These are phyloP conservation scores for Trichoderma sp. DNA, from an alignment of 2,329 filamentous ascomycete species.

Conservation along the genomic window DNA sequence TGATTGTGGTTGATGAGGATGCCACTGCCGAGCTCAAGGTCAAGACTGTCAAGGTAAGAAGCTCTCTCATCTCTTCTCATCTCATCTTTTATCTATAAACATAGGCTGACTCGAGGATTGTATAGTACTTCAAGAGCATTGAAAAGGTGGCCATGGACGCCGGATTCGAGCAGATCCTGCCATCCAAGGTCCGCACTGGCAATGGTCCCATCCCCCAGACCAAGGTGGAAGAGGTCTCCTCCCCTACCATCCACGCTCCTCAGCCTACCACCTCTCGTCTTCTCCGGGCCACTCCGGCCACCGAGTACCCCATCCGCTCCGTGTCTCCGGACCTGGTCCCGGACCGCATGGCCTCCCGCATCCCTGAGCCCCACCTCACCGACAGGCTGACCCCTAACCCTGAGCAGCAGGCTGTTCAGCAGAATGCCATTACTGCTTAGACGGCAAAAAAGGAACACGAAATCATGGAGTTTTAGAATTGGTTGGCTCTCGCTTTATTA, in stretches of 20 bases:
- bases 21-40: conserved; percentile 70
- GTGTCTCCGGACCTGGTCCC: conserved; percentile 59
- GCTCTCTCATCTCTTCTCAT: neutral
- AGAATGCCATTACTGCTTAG: conserved; percentile 24
- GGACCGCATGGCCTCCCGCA: conserved; percentile 59
- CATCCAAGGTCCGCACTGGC: conserved; percentile 54
- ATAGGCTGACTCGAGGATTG: neutral
- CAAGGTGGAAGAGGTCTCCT: conserved; percentile 43
- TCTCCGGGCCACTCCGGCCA: conserved; percentile 52
- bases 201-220: conserved; percentile 40
- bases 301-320: conserved; percentile 54
- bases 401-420: conserved; percentile 38
- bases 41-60: conserved; percentile 63
- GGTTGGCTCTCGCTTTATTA: conserved; percentile 15
- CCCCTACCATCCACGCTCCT: conserved; percentile 48
- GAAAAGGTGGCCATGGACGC: conserved; percentile 59
- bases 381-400: conserved; percentile 48
- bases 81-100: neutral
- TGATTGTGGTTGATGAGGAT: conserved; percentile 82
- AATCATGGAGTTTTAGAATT: conserved; percentile 16
- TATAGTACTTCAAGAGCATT: conserved; percentile 67
- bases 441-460: neutral
- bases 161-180: conserved; percentile 57
- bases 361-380: conserved; percentile 47
- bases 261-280: conserved; percentile 56